Evolutionary conservation across 371 early-diverging fungal genomes (phyloP), one percentile per base, ranked within the genome.

Genomic region (Coemansia sp.): DNA sequence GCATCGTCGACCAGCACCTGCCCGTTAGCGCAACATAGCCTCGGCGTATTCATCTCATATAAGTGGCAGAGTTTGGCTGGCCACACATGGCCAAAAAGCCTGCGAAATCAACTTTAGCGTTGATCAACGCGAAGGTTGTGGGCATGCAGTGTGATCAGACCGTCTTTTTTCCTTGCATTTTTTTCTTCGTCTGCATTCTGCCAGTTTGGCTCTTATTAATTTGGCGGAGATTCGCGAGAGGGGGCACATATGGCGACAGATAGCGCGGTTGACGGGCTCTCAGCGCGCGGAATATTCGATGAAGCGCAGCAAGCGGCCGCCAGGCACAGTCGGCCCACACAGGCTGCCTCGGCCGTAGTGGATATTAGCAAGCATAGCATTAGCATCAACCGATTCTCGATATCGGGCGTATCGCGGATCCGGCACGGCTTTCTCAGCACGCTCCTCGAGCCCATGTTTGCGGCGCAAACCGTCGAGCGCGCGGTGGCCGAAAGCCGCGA

Each of bases 401-500:
- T 70, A 9, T 13, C 58, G 0, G 75, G 75, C 0, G 52, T 62
- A 2, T 58, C 71, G 42, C 57, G 75, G 16, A 62, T 65, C 36
- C 65, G 75, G 5, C 14, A 30, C 0, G 63, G 65, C 1, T 65
- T 74, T 30, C 55, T 74, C 0, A 36, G 11, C 32, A 42, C 30
- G 2, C 59, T 74, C 5, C 26, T 65, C 1, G 35, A 41, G 52
- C 70, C 79, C 0, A 43, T 77, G 34, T 54, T 82, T 8, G 48
- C 59, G 11, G 77, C 91, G 13, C 76, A 77, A 53, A 88, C 88
- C 4, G 68, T 91, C 5, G 88, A 85, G 9, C 88, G 89, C 52
- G 83, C 88, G 38, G 78, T 91, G 35, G 82, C 81, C 55, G 79
- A 77, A 49, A 71, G 87, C 9, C 87, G 90, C 59, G 76, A 82